Evolutionary conservation across 192 early-diverging fungal genomes (phyloP), one percentile per base, ranked within the genome.

Genomic region (Backusella tarrabulga): DNA sequence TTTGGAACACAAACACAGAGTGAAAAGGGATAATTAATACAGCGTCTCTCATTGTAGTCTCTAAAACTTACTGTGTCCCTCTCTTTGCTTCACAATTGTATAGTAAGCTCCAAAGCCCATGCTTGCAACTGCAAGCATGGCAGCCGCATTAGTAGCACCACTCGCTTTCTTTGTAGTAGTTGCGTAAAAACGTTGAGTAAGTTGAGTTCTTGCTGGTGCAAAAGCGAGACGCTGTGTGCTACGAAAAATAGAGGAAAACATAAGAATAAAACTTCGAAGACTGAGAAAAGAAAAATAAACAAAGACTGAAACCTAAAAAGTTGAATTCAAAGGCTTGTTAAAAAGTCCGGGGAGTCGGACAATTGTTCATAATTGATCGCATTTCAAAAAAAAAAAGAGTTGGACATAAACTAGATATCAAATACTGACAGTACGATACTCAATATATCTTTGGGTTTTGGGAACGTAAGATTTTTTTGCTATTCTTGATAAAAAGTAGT

Each of bases 61-160:
- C 12, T 14, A 15, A 35, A 67, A 68, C 77, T 60, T 69, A 84
- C 83, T 68, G 69, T 84, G 60, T n/a, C 83, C 83, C 38, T 80
- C 74, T 75, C 79, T 63, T 9, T 76, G 78, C 40, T 78, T 77
- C 12, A 80, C 83, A 35, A 84, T 32, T 2, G 77, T 80, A 60
- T 84, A 84, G 63, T 84, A 84, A 60, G 79, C 76, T 35, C 71
- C 79, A 32, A 84, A 84, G 69, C 83, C 83, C 74, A 84, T 69
- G 1, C 76, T 78, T 26, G 83, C 83, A 35, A 84, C 83, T 14
- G 79, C 83, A 15, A 76, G n/a, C 76, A 84, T 77, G 38, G 83
- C 83, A 44, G 83, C 52, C 1, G 72, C 50, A 68, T 50, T 84
- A 66, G 83, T 77, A 1, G 46, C 44, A 40, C 82, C 73, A 63